Base-by-base conservation (phyloP, 2,329 filamentous ascomycete species). In the Ophiostoma tasmaniense region DNA sequence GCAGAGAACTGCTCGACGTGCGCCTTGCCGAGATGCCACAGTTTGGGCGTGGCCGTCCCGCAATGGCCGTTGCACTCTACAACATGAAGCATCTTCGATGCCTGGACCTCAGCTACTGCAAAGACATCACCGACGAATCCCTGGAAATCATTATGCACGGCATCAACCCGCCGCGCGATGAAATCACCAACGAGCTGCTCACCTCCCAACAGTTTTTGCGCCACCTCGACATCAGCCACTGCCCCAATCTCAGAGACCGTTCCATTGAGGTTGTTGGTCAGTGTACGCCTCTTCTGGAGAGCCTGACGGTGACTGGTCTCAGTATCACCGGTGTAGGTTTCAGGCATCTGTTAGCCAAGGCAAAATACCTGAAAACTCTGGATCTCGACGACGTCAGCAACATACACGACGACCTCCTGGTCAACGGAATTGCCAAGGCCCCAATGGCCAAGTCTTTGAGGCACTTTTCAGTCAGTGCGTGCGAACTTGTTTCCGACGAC, bases 381-480 rank as follows among this genome's bases (percentile, higher is more conserved):
- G 95, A 98, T 73, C 80, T 98, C 2, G 95, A 99, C 78, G 93
- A 97, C 82, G 97, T 14, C 84, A 88, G 5, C 83, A 88, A 35
- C 80, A 33, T 98, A 17, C 93, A 90, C 22, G 96, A 98, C 76
- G 80, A 81, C 3, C 81, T 92, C 0, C 80, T 97, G 2, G 84
- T 84, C 0, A 84, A 92, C 68, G 87, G 90, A 71, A 82, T 99
- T 8, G 88, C 92, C 65, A 89, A 87, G 73, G 86, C 92, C 0
- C 89, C 92, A 0, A 92, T 75, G 89, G 20, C 17, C 20, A 78
- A 84, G 0, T 82, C 80, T 28, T 82, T 99, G 7, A 84, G 90
- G 73, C 93, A 97, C 76, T 84, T 98, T 6, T 93, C 92, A 68
- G 85, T 98, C 73, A 94, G 92, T 74, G 96, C 93, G 77, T 99